These are phyloP conservation scores for Arthroderma uncinatum DNA, from an alignment of 2,329 filamentous ascomycete species.

Conservation along the genomic window DNA sequence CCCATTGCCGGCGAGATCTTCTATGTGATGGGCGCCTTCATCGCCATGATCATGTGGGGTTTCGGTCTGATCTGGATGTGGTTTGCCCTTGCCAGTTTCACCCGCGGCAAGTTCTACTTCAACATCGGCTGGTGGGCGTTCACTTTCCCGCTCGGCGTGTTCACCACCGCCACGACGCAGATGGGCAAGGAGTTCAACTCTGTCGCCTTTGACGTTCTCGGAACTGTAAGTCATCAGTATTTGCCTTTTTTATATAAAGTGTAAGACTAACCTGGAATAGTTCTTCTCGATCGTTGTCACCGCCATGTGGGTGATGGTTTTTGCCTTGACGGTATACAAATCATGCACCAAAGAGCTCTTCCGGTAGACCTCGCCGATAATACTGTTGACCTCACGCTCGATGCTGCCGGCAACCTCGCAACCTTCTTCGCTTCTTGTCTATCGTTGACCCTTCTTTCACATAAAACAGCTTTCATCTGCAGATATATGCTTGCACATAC, in stretches of 20 bases:
- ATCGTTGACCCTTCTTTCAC: neutral
- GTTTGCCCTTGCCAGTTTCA: conserved; percentile 42
- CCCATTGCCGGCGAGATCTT: conserved; percentile 42
- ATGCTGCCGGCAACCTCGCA: neutral
- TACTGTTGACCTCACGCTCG: neutral
- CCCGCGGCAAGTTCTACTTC: conserved; percentile 39
- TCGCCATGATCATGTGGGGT: conserved; percentile 46
- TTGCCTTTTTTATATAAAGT: neutral
- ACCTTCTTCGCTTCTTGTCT: neutral
- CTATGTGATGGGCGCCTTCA: conserved; percentile 47
- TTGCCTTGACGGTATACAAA: conserved; percentile 13
- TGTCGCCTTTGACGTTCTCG: conserved; percentile 12
- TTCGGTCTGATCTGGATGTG: conserved; percentile 46
- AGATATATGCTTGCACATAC: neutral
- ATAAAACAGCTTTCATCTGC: neutral
- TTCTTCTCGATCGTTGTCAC: conserved; percentile 11
- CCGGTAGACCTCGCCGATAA: neutral
- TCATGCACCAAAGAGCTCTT: conserved; percentile 13
- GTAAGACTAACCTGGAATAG: conserved; percentile 2
- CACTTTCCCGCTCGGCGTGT: conserved; percentile 40
- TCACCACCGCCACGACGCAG: conserved; percentile 13
- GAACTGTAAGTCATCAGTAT: conserved; percentile 11
- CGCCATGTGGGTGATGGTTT: conserved; percentile 13
- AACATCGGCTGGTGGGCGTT: conserved; percentile 53
- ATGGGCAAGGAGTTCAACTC: conserved; percentile 13